Conservation (phyloP, 176 grass and related monocot genomes). For the Oryza rufipogon region DNA sequence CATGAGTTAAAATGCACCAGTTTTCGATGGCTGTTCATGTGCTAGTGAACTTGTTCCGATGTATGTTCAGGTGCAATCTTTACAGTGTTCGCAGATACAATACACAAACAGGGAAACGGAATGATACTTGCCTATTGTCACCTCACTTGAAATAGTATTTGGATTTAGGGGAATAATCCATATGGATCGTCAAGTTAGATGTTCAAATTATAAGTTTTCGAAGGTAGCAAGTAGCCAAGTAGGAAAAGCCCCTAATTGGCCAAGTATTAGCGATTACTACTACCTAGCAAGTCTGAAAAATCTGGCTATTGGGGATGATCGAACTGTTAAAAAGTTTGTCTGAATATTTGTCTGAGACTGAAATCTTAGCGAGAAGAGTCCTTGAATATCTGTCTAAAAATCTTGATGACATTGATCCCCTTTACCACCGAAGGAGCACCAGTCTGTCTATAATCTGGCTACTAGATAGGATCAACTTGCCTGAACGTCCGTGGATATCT, state of each 20-base stretch:
- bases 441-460: neutral
- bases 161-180: neutral
- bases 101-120: neutral
- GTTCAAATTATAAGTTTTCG: neutral
- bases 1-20: neutral
- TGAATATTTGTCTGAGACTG: no score
- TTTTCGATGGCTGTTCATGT: constrained; percentile 7
- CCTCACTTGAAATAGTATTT: neutral
- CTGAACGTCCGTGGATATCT: no score
- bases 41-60: neutral
- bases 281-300: neutral
- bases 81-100: neutral
- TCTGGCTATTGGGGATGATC: neutral
- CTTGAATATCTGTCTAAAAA: no score
- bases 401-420: neutral
- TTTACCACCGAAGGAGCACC: neutral
- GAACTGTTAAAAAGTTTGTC: neutral
- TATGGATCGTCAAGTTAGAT: neutral
- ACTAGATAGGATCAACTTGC: no score
- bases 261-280: no score
- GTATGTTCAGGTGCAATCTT: neutral
- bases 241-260: neutral
- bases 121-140: neutral
- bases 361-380: neutral
- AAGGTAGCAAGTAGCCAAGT: neutral